Conservation (phyloP, 306 rosid genomes). For the Mimosa bimucronata region DNA sequence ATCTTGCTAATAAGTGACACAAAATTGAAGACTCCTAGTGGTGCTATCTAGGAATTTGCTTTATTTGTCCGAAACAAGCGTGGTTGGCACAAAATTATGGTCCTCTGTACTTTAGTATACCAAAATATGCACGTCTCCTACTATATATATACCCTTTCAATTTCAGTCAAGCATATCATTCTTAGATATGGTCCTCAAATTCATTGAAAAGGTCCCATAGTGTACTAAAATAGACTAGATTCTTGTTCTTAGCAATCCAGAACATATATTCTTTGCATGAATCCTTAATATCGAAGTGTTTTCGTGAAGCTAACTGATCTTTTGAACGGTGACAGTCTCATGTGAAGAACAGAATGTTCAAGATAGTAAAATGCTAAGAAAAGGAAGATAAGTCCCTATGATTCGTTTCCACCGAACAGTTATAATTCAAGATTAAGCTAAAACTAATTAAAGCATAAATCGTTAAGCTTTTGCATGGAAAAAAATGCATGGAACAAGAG, state of each 20-base stretch:
- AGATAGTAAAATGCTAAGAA: not conserved
- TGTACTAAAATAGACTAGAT: not conserved
- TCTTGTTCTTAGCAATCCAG: not conserved
- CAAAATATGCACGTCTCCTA: too few relatives aligned
- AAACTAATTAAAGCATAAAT: too few relatives aligned
- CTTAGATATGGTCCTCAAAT: not conserved
- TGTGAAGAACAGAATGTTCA: not conserved
- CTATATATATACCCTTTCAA: too few relatives aligned
- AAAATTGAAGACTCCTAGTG: too few relatives aligned
- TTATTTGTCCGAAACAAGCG: too few relatives aligned
- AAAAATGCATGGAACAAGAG: too few relatives aligned
- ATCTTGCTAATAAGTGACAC: too few relatives aligned
- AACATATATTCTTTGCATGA: not conserved
- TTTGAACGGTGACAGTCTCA: not conserved
- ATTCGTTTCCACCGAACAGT: not conserved
- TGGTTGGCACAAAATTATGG: too few relatives aligned
- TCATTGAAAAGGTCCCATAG: not conserved
- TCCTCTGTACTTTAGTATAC: too few relatives aligned
- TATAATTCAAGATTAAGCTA: too few relatives aligned
- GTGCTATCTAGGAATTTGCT: too few relatives aligned
- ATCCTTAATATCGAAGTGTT: constrained; percentile 1
- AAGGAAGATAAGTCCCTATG: not conserved
- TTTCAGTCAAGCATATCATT: not conserved
- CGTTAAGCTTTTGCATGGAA: too few relatives aligned
- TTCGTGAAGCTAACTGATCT: not conserved